phyloP scores from a whole-genome alignment of 495 filamentous ascomycete genomes.

The Aspergillus mulundensis region DNA sequence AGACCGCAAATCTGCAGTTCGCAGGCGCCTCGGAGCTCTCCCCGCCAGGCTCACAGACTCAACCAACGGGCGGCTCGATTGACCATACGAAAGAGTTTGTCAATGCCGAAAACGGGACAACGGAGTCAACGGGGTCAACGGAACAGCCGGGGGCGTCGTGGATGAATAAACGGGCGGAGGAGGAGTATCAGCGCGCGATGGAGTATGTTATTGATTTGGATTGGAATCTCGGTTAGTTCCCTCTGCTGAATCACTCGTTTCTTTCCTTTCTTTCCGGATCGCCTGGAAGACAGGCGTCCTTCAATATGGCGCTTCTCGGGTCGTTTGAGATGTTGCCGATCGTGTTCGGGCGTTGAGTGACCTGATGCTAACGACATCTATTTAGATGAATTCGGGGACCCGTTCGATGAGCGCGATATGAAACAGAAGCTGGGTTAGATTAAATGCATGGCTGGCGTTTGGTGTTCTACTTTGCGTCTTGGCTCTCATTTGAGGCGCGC shows the following conservation, averaged over 20 bases:
- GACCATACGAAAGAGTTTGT: not conserved
- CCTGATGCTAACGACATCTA: not conserved
- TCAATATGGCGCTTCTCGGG: not conserved
- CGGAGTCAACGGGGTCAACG: conserved; percentile 5
- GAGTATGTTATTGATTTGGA: conserved; percentile 46
- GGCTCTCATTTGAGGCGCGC: not conserved
- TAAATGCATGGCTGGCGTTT: conserved; percentile 1
- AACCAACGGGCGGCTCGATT: conserved; percentile 13
- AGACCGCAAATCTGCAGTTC: conserved; percentile 17
- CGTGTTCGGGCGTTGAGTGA: not conserved
- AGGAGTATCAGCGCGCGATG: conserved; percentile 55
- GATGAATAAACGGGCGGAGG: conserved; percentile 56
- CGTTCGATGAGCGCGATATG: conserved; percentile 61
- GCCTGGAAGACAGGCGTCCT: too few species aligned
- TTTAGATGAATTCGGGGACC: conserved; percentile 52
- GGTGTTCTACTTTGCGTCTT: conserved; percentile 7
- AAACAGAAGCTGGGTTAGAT: conserved; percentile 48
- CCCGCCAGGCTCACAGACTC: conserved; percentile 51
- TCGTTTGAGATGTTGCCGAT: not conserved
- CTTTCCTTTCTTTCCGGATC: not conserved
- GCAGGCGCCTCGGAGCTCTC: conserved; percentile 43
- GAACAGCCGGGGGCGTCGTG: conserved; percentile 45
- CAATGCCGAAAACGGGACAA: not conserved
- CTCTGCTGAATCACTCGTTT: too few species aligned
- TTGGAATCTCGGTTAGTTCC: conserved; percentile 39